A percentile compares a stretch with the other conserved stretches of the same genome.
These are phyloP conservation scores for Podospora anserina DNA, from an alignment of 495 filamentous ascomycete species.

Conservation along the genomic window DNA sequence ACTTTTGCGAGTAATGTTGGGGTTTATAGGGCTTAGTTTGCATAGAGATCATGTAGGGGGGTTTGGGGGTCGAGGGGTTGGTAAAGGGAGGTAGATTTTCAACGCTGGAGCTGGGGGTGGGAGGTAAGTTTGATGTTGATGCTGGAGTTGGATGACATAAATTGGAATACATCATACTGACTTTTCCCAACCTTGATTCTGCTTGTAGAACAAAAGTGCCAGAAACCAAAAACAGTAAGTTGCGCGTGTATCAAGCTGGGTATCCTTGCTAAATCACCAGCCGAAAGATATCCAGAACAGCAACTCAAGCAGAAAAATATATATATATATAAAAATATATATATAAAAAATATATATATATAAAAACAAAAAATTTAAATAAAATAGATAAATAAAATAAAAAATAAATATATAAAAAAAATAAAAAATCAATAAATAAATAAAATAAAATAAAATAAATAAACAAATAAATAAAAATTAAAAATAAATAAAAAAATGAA, in stretches of 20 bases:
- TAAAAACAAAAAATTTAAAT: neutral
- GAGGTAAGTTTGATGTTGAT: neutral
- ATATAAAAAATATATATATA: no score
- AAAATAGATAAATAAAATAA: neutral
- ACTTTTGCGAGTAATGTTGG: constrained; percentile 46
- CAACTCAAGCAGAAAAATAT: neutral
- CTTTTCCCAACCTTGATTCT: no score
- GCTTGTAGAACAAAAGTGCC: no score
- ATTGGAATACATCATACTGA: no score
- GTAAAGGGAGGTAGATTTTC: no score
- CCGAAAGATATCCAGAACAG: neutral
- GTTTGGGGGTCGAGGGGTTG: neutral
- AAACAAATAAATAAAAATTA: no score
- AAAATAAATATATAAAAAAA: neutral
- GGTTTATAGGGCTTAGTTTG: constrained; percentile 34
- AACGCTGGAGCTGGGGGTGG: neutral
- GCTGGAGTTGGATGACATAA: neutral
- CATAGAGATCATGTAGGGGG: neutral
- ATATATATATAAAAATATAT: no score
- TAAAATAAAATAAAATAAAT: no score
- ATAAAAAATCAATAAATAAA: neutral
- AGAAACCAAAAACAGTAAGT: no score
- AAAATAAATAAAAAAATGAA: no score
- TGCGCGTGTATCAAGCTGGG: neutral
- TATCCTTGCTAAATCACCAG: neutral